Evolutionary conservation across 1,139 yeast species (phyloP).

Genomic region (Lodderomyces parapsilosis): DNA sequence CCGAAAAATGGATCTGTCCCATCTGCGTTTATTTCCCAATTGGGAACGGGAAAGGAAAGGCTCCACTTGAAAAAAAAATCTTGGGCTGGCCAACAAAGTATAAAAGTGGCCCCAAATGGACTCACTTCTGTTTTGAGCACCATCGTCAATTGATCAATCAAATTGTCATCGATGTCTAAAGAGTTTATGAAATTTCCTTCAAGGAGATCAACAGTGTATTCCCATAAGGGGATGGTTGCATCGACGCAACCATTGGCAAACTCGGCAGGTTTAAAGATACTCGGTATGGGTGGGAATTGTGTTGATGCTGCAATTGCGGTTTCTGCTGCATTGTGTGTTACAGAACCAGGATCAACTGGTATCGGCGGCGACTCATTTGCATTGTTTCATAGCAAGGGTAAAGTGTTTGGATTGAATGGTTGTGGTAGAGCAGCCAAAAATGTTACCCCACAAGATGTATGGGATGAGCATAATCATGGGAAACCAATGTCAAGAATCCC

Average conservation of each 20-base stretch:
- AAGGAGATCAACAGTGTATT: slow-evolving; percentile 75
- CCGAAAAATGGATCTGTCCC: not conserved
- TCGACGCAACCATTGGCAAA: slow-evolving; percentile 78
- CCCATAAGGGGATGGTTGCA: slow-evolving; percentile 71
- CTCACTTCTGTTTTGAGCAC: too few species aligned
- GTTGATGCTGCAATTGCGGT: slow-evolving; percentile 81
- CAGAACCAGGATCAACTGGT: slow-evolving; percentile 79
- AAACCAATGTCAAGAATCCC: slow-evolving; percentile 43
- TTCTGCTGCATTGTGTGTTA: slow-evolving; percentile 68
- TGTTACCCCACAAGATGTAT: slow-evolving; percentile 50
- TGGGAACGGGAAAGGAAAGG: not conserved
- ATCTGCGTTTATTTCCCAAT: not conserved
- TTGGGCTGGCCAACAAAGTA: not conserved
- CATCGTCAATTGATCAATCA: not conserved
- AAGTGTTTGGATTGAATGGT: slow-evolving; percentile 71
- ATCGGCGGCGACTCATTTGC: slow-evolving; percentile 84
- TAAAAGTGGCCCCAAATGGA: not conserved
- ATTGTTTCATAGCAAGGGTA: slow-evolving; percentile 48
- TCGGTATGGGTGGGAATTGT: slow-evolving; percentile 75
- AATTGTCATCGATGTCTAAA: slow-evolving; percentile 11
- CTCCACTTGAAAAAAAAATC: not conserved
- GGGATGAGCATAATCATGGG: slow-evolving; percentile 39
- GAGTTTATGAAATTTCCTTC: slow-evolving; percentile 43
- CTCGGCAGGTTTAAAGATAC: slow-evolving; percentile 67
- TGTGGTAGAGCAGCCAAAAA: slow-evolving; percentile 68